Base-by-base conservation (phyloP, 2,329 filamentous ascomycete species). In the Alternaria viburni region DNA sequence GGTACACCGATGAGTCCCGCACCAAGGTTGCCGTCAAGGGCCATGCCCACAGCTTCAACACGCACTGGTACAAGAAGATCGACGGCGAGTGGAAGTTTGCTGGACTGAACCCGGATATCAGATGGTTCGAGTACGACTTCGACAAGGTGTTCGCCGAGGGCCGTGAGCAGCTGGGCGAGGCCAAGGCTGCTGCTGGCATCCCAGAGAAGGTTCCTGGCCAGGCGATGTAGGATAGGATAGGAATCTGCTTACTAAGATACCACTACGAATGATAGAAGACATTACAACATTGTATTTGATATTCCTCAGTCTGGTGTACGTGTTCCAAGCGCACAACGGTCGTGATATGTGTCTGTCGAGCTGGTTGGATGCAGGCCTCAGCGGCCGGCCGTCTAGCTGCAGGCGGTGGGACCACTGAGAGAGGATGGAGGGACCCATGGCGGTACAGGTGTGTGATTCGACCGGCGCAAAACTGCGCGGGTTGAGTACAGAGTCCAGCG, bases 21-120 rank as follows among this genome's bases (percentile, higher is more conserved):
- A 80, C 73, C n/a, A 78, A 81, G 55, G 85, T 88, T 21, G 76
- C 77, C 3, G 80, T 84, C 69, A 86, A 87, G 80, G 86, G 85
- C n/a, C 86, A 88, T 67, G 85, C 84, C 6, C 86, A 88, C 76
- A 84, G 83, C 65, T 82, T 80, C 68, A 86, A 85, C 71, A 83
- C 77, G 62, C 83, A 86, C 69, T 85, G 83, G 83, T 88, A 87
- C 75, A 83, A 83, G 75, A 86, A 84, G 79, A 81, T 87, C n/a
- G 81, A 87, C 30, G 86, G 86, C 2, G 83, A 82, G 66, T 87
- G 86, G 86, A 87, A 87, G 78, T 87, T 87, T 78, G 86, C 86
- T 0, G 86, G 86, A 3, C 72, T 87, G 54, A 78, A 79, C 72
- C 86, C 86, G 10, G 83, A 86, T 56, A 86, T 87, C 66, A 73